Evolutionary conservation across 2,329 filamentous ascomycete species (phyloP).

Genomic region (Colletotrichum chrysophilum): DNA sequence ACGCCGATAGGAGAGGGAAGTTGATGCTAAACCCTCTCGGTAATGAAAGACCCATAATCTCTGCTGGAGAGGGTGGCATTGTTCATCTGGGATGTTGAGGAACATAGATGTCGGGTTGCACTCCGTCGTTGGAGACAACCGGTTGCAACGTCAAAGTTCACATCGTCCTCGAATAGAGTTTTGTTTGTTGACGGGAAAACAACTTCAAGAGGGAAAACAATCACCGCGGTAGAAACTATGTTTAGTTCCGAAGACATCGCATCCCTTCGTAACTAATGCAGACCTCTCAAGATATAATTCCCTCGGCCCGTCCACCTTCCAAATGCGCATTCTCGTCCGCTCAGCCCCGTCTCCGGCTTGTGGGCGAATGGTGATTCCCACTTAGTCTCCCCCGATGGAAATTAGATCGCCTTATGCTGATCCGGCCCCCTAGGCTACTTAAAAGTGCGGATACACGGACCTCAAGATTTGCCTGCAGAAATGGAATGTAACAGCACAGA

Average conservation of each 20-base stretch:
- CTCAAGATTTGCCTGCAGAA: neutral
- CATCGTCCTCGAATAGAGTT: neutral
- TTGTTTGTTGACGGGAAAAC: neutral
- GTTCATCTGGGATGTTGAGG: neutral
- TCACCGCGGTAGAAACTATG: neutral
- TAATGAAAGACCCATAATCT: neutral
- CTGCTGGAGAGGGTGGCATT: neutral
- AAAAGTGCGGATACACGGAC: neutral
- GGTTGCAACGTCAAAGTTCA: neutral
- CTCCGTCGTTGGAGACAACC: neutral
- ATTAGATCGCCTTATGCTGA: neutral
- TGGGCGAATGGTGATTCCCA: neutral
- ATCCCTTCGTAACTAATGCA: neutral
- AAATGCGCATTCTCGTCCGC: neutral
- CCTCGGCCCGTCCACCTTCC: neutral
- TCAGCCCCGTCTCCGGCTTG: neutral
- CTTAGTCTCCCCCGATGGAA: neutral
- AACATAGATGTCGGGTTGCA: neutral
- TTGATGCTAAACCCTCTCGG: neutral
- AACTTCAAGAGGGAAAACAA: neutral
- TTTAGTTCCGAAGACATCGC: neutral
- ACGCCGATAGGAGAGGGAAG: neutral
- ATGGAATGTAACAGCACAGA: neutral
- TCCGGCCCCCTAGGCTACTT: neutral
- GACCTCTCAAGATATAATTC: neutral